phyloP scores from a whole-genome alignment of 805 yeast species.

The Candida nemodendra region DNA sequence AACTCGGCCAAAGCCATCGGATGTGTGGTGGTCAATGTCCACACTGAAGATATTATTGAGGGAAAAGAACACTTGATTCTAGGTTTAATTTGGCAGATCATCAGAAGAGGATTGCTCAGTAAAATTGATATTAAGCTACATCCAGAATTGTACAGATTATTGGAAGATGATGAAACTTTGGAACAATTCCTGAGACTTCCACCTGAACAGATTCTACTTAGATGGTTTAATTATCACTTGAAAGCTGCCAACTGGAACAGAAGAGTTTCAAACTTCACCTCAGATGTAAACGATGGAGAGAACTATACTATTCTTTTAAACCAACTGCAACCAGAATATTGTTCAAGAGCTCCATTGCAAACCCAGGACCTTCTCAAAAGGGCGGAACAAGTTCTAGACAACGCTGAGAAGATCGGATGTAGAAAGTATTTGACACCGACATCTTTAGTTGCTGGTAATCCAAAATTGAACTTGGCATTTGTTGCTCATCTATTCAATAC shows the following conservation, averaged over 20 bases:
- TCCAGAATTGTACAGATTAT: conserved; percentile 91
- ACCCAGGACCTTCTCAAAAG: conserved; percentile 71
- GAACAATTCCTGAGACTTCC: conserved; percentile 96
- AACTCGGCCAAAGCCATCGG: conserved; percentile 99
- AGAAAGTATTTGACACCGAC: conserved; percentile 94
- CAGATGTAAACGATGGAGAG: conserved; percentile 92
- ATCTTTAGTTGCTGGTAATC: conserved; percentile 92
- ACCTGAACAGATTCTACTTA: conserved; percentile 92
- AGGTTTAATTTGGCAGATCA: conserved; percentile 96
- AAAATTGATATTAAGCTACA: conserved; percentile 95
- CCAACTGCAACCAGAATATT: conserved; percentile 80
- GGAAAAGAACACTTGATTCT: conserved; percentile 90
- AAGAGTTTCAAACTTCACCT: conserved; percentile 80
- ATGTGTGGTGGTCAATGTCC: conserved; percentile 96
- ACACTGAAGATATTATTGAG: conserved; percentile 88
- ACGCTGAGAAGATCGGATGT: conserved; percentile 89
- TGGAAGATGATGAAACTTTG: conserved; percentile 95
- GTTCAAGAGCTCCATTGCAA: conserved; percentile 82
- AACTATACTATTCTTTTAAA: conserved; percentile 86
- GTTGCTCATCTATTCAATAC: conserved; percentile 97
- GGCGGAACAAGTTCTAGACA: conserved; percentile 81
- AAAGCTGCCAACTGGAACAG: conserved; percentile 89
- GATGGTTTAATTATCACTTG: conserved; percentile 97
- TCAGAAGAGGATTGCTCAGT: conserved; percentile 90
- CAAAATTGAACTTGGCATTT: conserved; percentile 93